Conservation (phyloP, 768 basidiomycete species). For the Xerocomellus chrysenteron region DNA sequence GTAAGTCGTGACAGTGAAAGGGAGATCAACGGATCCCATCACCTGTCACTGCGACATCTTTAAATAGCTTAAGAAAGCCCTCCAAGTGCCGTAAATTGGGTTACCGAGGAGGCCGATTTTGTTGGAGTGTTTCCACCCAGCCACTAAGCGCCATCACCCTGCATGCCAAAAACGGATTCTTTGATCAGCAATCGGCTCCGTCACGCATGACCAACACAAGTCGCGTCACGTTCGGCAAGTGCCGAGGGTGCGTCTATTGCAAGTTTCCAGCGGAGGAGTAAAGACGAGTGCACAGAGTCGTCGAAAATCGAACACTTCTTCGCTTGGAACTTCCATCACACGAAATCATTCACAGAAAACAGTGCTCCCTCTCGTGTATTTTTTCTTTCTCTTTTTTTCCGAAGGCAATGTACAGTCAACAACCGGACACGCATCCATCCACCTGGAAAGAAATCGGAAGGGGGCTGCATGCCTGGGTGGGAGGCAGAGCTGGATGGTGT, state of each 20-base stretch:
- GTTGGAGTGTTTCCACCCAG: neutral
- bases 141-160: slow-evolving; percentile 4
- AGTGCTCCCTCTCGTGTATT: neutral
- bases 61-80: slow-evolving; percentile 13
- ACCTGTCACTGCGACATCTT: neutral
- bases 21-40: neutral
- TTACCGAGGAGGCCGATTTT: neutral
- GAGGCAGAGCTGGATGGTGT: slow-evolving; percentile 2
- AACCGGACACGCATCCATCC: neutral
- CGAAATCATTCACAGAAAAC: slow-evolving; percentile 11
- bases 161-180: slow-evolving; percentile 22
- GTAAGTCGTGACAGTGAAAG: slow-evolving; percentile 6
- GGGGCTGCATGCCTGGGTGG: neutral
- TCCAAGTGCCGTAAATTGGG: slow-evolving; percentile 24
- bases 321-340: slow-evolving; percentile 34
- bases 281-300: slow-evolving; percentile 18
- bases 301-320: slow-evolving; percentile 32
- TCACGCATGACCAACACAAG: slow-evolving; percentile 8
- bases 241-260: slow-evolving; percentile 23
- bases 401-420: neutral
- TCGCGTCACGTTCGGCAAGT: slow-evolving; percentile 29
- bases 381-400: slow-evolving; percentile 10
- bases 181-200: slow-evolving; percentile 13
- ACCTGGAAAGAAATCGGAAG: neutral
- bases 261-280: slow-evolving; percentile 23